phyloP scores from a whole-genome alignment of 257 asterid genomes.

The Ocimum tenuiflorum region DNA sequence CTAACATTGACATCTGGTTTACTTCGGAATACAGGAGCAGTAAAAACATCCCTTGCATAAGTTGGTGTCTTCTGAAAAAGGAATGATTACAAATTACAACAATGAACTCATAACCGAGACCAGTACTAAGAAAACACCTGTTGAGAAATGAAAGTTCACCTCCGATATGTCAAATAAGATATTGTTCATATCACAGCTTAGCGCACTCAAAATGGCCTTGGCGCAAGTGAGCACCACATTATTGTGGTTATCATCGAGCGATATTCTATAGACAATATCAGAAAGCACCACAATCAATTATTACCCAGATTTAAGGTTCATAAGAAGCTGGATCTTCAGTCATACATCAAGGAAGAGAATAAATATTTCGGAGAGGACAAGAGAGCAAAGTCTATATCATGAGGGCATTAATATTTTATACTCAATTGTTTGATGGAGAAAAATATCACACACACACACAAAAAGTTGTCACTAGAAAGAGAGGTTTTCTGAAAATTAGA shows the following conservation, averaged over 20 bases:
- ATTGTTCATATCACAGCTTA: conserved; percentile 65
- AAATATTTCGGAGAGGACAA: background rate
- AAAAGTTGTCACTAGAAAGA: background rate
- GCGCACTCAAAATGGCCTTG: conserved; percentile 58
- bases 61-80: conserved; percentile 58
- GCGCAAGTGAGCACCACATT: conserved; percentile 84
- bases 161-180: conserved; percentile 53
- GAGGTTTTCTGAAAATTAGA: background rate
- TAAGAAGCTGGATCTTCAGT: background rate
- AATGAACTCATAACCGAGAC: conserved; percentile 11
- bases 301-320: conserved; percentile 8
- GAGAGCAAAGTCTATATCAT: background rate
- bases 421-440: background rate
- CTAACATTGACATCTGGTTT: conserved; percentile 69
- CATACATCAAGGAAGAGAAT: background rate
- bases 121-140: conserved; percentile 8
- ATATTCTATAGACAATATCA: conserved; percentile 48
- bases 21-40: conserved; percentile 91
- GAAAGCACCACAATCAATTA: conserved; percentile 3
- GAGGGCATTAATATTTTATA: background rate
- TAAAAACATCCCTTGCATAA: conserved; percentile 39
- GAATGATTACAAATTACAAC: conserved; percentile 19
- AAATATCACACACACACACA: background rate
- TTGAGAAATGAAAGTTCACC: conserved; percentile 35
- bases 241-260: conserved; percentile 75